A percentile compares a stretch with the other conserved stretches of the same genome.
Evolutionary conservation across 1,284 basidiomycete species (phyloP).

Genomic region (Polyporus tsugae): DNA sequence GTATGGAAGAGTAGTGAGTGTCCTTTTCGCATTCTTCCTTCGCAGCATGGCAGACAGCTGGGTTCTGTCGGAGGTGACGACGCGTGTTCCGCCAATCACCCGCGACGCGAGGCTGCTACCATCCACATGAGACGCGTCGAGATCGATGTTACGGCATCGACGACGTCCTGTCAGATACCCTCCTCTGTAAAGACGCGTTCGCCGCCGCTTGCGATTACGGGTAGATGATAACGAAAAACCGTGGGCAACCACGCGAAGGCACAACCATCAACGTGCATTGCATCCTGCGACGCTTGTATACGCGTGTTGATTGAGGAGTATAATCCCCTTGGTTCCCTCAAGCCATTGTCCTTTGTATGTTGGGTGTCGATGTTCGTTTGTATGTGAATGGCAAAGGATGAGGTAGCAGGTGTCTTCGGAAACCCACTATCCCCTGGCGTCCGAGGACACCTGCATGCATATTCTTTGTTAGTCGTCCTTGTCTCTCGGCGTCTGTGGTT

Average conservation of each 20-base stretch:
- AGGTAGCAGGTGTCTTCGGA: neutral
- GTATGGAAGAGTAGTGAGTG: slow-evolving; percentile 31
- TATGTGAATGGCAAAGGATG: neutral
- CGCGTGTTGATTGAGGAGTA: neutral
- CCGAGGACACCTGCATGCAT: neutral
- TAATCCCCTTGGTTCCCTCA: neutral
- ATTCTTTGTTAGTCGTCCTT: neutral
- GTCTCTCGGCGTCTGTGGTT: neutral
- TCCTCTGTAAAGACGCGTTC: neutral
- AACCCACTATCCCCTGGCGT: neutral
- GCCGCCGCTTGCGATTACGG: neutral
- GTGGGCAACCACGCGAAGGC: neutral
- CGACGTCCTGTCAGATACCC: neutral
- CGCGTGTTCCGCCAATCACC: neutral
- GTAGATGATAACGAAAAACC: neutral
- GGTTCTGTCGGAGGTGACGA: neutral
- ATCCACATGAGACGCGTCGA: neutral
- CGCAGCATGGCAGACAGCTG: neutral
- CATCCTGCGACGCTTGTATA: neutral
- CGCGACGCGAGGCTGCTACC: neutral
- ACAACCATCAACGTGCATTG: neutral
- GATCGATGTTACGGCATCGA: neutral
- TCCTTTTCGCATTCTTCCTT: neutral
- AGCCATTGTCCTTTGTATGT: neutral
- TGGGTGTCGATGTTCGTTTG: neutral